phyloP scores from a whole-genome alignment of 257 asterid species.

The Plantago elongata region DNA sequence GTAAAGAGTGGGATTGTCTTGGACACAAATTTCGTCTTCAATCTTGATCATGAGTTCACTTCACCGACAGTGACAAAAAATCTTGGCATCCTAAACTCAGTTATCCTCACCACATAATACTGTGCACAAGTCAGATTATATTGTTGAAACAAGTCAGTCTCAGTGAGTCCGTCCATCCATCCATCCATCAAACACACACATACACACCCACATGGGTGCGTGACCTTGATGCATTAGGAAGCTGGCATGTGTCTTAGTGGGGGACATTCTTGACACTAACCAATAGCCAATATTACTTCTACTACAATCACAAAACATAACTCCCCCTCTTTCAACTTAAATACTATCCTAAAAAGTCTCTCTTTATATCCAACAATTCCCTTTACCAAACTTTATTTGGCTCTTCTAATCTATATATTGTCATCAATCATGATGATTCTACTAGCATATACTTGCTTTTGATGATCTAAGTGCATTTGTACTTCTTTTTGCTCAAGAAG shows the following conservation, averaged over 20 bases:
- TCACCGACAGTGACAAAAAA: slow-evolving; percentile 42
- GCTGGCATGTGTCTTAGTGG: slow-evolving; percentile 70
- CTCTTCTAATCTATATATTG: too few relatives aligned
- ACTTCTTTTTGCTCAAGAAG: background rate
- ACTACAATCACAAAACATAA: too few relatives aligned
- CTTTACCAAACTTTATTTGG: too few relatives aligned
- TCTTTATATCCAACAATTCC: background rate
- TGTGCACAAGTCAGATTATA: background rate
- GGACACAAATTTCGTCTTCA: background rate
- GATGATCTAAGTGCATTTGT: too few relatives aligned
- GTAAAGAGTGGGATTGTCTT: slow-evolving; percentile 33
- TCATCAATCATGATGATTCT: too few relatives aligned
- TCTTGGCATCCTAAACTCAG: background rate
- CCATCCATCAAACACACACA: background rate
- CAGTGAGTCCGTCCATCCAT: too few relatives aligned
- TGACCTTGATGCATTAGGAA: slow-evolving; percentile 40
- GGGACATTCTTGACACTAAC: slow-evolving; percentile 32
- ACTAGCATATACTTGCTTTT: too few relatives aligned
- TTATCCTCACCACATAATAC: slow-evolving; percentile 33
- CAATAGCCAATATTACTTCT: background rate
- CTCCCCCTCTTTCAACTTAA: background rate
- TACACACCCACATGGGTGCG: slow-evolving; percentile 10
- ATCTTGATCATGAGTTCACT: too few relatives aligned
- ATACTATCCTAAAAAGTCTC: background rate
- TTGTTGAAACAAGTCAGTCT: too few relatives aligned